Evolutionary conservation across 805 yeast genomes (phyloP).

Genomic region (Candida saitoana): DNA sequence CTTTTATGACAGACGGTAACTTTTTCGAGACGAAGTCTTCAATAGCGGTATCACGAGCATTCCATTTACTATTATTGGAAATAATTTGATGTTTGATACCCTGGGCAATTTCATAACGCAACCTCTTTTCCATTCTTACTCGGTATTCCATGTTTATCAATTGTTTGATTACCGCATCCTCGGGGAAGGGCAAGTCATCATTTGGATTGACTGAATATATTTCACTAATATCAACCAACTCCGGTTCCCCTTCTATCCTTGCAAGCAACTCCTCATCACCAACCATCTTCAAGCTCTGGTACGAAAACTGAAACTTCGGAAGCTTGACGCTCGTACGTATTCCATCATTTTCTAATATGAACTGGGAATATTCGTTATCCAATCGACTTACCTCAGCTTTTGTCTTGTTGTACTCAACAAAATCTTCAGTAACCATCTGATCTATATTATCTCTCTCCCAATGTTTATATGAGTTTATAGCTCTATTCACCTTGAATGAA

Average conservation of each 20-base stretch:
- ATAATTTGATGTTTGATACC: slow-evolving; percentile 28
- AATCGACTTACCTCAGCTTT: slow-evolving; percentile 26
- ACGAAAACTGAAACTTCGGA: slow-evolving; percentile 26
- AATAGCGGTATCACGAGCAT: slow-evolving; percentile 26
- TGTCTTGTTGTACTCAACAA: slow-evolving; percentile 26
- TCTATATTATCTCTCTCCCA: slow-evolving; percentile 21
- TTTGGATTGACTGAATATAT: slow-evolving; percentile 27
- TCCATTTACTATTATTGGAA: slow-evolving; percentile 33
- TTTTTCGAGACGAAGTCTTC: slow-evolving; percentile 25
- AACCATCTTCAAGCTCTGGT: slow-evolving; percentile 23
- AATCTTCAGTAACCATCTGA: slow-evolving; percentile 20
- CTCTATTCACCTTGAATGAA: slow-evolving; percentile 29
- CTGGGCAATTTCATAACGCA: slow-evolving; percentile 33
- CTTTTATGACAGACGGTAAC: slow-evolving; percentile 21
- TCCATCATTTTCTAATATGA: slow-evolving; percentile 21
- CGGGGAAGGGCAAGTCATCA: slow-evolving; percentile 23
- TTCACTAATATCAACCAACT: slow-evolving; percentile 12
- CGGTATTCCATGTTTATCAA: slow-evolving; percentile 32
- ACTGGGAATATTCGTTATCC: slow-evolving; percentile 19
- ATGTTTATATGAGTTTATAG: slow-evolving; percentile 26
- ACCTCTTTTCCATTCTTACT: slow-evolving; percentile 26
- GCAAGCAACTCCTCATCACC: slow-evolving; percentile 18
- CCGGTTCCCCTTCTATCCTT: slow-evolving; percentile 12
- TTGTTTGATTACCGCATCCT: slow-evolving; percentile 22
- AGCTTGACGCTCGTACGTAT: slow-evolving; percentile 19